Conservation (phyloP, 1,139 yeast genomes). For the Scheffersomyces cryptocercus region DNA sequence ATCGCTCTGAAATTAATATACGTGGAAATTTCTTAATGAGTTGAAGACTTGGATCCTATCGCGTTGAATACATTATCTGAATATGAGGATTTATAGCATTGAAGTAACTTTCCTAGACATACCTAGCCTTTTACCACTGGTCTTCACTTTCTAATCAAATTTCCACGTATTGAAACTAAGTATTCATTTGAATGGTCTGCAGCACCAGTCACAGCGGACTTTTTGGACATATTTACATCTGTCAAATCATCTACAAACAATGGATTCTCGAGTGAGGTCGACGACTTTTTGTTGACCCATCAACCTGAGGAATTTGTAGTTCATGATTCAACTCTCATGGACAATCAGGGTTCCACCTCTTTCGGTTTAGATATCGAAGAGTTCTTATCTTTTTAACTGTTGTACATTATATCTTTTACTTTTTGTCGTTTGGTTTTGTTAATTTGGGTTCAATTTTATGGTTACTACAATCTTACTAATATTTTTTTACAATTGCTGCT, state of each 20-base stretch:
- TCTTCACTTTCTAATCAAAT: neutral
- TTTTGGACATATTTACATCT: conserved; percentile 16
- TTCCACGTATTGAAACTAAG: conserved; percentile 11
- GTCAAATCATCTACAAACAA: conserved; percentile 4
- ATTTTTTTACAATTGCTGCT: conserved; percentile 4
- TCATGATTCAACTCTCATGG: conserved; percentile 11
- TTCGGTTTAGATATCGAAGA: conserved; percentile 27
- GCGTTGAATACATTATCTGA: neutral
- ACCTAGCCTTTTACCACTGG: neutral
- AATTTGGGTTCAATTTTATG: conserved; percentile 1
- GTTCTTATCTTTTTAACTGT: conserved; percentile 24
- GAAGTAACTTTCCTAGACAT: conserved; percentile 30
- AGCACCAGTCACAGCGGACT: conserved; percentile 43
- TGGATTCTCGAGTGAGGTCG: conserved; percentile 5
- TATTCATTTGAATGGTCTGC: conserved; percentile 33
- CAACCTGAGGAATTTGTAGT: conserved; percentile 11
- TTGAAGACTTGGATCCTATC: neutral
- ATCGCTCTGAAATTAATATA: conserved; percentile 22
- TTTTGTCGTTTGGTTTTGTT: conserved; percentile 4
- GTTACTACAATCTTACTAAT: conserved; percentile 1
- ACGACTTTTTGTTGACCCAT: conserved; percentile 18
- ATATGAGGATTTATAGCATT: conserved; percentile 34
- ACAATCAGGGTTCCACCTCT: conserved; percentile 3
- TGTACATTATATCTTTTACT: conserved; percentile 6
- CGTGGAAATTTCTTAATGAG: conserved; percentile 18